Base-by-base conservation (phyloP, 495 filamentous ascomycete species). In the Neurospora sp. region DNA sequence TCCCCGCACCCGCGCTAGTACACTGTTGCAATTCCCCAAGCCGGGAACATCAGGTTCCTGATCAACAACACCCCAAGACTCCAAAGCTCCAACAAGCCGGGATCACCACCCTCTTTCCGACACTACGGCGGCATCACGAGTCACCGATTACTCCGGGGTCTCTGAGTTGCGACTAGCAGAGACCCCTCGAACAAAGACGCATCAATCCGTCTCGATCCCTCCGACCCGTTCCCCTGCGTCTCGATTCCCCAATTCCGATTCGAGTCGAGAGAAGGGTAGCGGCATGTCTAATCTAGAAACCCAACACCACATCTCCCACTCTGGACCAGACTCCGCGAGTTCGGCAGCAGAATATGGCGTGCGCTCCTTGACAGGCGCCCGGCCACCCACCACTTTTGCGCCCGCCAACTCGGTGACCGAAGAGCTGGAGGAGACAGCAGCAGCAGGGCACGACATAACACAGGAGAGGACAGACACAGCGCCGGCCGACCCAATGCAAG, bases 271-370 rank as follows among this genome's bases (percentile, higher is more conserved):
- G 69, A 62, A 48, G 54, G 39, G 72, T 36, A 69, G 77, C 79
- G 84, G 82, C 72, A 86, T 86, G 85, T 86, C 85, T 82, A 83
- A 84, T 66, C 15, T 66, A 19, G 54, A 66, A 76, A 77, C 83
- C 78, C 74, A 81, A 78, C 81, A 79, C 71, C 77, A 80, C 70
- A 79, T 79, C 73, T 74, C 79, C 75, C 73, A 78, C 40, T 76
- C 82, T 76, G 80, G 73, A 79, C 78, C 76, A 73, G 74, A 81
- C 21, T 72, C 81, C 66, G 74, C 78, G 36, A 69, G 79, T 70
- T 70, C 78, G 48, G 72, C 78, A 71, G 70, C 78, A 75, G 84
- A 85, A 81, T 85, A 86, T 86, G 84, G 78, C 81, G 73, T 77
- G 73, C 48, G 48, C 48, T 59, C 48, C 48, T 31, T 59, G 21